Evolutionary conservation across 2,329 filamentous ascomycete species (phyloP).

Genomic region (Chrysoporthe deuterocubensis): DNA sequence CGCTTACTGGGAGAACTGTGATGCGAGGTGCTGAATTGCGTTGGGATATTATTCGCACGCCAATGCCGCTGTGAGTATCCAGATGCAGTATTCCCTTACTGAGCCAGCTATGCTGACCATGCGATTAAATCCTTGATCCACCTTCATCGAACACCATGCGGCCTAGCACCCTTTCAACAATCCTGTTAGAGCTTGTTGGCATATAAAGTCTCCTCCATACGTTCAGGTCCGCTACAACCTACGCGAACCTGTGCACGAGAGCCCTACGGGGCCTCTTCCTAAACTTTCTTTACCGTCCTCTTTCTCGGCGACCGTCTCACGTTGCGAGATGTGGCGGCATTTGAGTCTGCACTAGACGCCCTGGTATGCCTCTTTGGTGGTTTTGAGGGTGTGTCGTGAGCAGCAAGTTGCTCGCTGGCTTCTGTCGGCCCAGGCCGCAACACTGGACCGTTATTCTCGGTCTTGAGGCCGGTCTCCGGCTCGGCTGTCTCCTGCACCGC

Average conservation of each 20-base stretch:
- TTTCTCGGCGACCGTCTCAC: constrained; percentile 28
- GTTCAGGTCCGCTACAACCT: too few species aligned
- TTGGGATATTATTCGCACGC: neutral
- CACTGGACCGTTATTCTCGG: neutral
- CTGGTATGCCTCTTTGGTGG: constrained; percentile 17
- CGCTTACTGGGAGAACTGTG: neutral
- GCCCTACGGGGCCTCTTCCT: too few species aligned
- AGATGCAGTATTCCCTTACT: neutral
- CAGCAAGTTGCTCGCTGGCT: constrained; percentile 3
- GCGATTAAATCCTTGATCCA: neutral
- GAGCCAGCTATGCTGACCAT: neutral
- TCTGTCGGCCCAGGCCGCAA: neutral
- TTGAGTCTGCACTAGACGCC: constrained; percentile 25
- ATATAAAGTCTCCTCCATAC: too few species aligned
- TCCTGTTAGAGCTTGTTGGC: too few species aligned
- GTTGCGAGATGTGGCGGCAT: constrained; percentile 26
- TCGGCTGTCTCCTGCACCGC: constrained; percentile 4
- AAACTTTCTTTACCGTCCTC: constrained; percentile 11
- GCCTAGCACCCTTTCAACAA: too few species aligned
- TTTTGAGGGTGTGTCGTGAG: constrained; percentile 8
- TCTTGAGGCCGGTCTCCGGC: neutral
- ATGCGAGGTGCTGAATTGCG: neutral
- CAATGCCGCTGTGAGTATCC: neutral
- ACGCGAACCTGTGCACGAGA: too few species aligned
- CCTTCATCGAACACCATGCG: neutral